Conservation (phyloP, 441 rosid genomes). For the Heliophila coronopifolia region DNA sequence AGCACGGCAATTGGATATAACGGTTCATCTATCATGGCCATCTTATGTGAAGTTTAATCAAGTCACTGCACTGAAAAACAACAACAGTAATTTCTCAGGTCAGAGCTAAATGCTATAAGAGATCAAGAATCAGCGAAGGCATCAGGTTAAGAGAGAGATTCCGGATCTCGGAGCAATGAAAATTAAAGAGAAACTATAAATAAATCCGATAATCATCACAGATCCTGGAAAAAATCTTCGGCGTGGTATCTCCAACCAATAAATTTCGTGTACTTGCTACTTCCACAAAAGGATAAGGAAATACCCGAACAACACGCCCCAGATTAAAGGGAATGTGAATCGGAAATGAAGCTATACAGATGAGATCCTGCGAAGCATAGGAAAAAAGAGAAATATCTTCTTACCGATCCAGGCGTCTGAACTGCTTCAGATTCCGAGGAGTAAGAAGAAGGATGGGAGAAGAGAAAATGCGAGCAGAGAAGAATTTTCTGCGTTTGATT, state of each 20-base stretch:
- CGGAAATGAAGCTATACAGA: slow-evolving; percentile 1
- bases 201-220: neutral
- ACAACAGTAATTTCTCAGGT: neutral
- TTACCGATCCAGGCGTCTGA: slow-evolving; percentile 22
- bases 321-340: slow-evolving; percentile 17
- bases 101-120: neutral
- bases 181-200: neutral
- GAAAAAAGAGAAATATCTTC: slow-evolving; percentile 9
- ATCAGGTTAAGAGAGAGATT: neutral
- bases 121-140: neutral
- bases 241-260: slow-evolving; percentile 1
- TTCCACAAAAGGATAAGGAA: neutral
- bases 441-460: slow-evolving; percentile 6
- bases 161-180: slow-evolving; percentile 17
- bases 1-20: slow-evolving; percentile 83
- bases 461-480: slow-evolving; percentile 1
- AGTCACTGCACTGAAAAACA: slow-evolving; percentile 1
- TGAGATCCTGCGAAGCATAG: slow-evolving; percentile 7
- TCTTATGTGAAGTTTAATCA: slow-evolving; percentile 19
- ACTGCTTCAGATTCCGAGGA: slow-evolving; percentile 27
- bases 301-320: neutral
- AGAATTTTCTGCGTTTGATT: slow-evolving; percentile 7
- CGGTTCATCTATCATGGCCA: slow-evolving; percentile 85
- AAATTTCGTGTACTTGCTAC: neutral
- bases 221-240: slow-evolving; percentile 13